Conservation (phyloP, 75 land plant genomes). For the Cryptomeria japonica region DNA sequence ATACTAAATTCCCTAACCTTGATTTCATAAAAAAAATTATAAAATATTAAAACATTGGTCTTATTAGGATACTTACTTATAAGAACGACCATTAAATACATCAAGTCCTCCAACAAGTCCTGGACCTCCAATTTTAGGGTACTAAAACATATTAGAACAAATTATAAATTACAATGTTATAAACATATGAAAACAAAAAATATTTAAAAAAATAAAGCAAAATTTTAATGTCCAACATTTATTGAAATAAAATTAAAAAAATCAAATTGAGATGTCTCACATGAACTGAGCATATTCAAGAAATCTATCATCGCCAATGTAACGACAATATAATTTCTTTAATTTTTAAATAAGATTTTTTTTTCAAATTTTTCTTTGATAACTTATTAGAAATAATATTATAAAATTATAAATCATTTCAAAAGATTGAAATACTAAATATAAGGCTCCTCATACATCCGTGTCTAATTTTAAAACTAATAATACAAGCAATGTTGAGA, state of each 20-base stretch:
- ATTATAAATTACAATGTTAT: neutral
- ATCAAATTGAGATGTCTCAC: neutral
- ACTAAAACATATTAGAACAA: slow-evolving; percentile 30
- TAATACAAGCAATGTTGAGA: neutral
- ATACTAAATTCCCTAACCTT: neutral
- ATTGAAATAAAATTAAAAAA: neutral
- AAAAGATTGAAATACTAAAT: neutral
- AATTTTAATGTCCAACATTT: neutral
- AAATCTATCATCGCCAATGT: no score
- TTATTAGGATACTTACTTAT: slow-evolving; percentile 42
- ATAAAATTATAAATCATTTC: neutral
- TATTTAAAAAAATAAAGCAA: neutral
- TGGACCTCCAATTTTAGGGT: slow-evolving; percentile 89
- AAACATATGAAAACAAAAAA: neutral
- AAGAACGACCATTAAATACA: slow-evolving; percentile 47
- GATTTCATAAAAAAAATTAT: neutral
- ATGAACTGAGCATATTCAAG: no score
- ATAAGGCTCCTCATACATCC: neutral
- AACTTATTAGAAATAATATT: neutral
- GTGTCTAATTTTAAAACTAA: neutral
- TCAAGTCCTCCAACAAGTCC: slow-evolving; percentile 80
- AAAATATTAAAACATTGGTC: neutral
- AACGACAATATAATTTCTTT: no score
- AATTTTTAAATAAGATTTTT: no score
- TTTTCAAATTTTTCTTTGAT: no score